These are phyloP conservation scores for Vaccinium corymbosum DNA, from an alignment of 148 eudicot genomes.

Conservation along the genomic window DNA sequence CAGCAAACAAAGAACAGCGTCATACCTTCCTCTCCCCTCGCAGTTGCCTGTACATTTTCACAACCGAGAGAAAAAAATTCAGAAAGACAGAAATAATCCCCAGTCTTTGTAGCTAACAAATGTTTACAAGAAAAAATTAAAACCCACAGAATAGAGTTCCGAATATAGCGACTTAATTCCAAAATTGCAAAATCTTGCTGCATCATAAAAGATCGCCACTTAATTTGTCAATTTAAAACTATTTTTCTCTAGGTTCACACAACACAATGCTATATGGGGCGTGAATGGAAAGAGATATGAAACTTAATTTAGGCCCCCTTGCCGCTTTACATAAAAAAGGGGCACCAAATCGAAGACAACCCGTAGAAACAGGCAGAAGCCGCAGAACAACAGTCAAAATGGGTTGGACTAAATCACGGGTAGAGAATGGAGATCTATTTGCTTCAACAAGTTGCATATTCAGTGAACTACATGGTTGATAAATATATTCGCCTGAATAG, in stretches of 20 bases:
- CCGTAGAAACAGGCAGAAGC: not conserved
- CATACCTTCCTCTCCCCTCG: constrained; percentile 94
- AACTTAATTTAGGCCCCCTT: not conserved
- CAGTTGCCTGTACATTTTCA: constrained; percentile 54
- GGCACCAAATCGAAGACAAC: not conserved
- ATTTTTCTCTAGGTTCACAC: not conserved
- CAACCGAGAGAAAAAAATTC: not conserved
- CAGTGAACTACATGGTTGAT: too few relatives aligned
- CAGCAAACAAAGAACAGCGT: constrained; percentile 86
- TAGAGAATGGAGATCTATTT: not conserved
- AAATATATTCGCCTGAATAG: too few relatives aligned
- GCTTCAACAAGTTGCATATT: not conserved
- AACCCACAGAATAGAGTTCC: not conserved
- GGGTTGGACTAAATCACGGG: not conserved
- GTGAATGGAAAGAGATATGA: not conserved
- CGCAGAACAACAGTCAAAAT: not conserved
- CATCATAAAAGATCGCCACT: not conserved
- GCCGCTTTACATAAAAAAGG: not conserved
- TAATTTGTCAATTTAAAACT: not conserved
- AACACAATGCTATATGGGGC: not conserved
- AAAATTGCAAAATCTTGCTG: not conserved
- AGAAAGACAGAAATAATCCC: not conserved
- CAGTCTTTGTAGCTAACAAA: not conserved
- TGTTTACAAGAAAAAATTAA: not conserved
- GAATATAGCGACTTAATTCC: not conserved